These are phyloP conservation scores for Colletotrichum sp. DNA, from an alignment of 2,329 filamentous ascomycete genomes.

Conservation along the genomic window DNA sequence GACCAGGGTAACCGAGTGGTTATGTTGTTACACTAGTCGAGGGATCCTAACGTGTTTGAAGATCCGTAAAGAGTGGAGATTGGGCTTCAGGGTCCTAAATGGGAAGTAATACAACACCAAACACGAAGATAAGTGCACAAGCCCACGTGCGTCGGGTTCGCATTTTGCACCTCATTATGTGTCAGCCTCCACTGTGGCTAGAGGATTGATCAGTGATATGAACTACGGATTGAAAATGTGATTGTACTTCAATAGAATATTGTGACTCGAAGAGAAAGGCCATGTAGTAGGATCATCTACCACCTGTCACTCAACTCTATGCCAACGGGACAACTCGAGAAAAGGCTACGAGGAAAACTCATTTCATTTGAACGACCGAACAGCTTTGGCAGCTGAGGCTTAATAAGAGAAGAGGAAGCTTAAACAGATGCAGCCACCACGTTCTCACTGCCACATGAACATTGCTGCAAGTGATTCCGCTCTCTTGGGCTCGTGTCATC, in stretches of 20 bases:
- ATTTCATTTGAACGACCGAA: background rate
- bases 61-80: background rate
- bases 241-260: background rate
- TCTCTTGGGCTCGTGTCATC: background rate
- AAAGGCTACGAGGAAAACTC: background rate
- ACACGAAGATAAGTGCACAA: background rate
- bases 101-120: background rate
- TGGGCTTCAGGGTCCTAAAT: background rate
- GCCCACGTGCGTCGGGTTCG: background rate
- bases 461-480: background rate
- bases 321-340: background rate
- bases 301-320: background rate
- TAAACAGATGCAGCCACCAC: background rate
- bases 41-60: background rate
- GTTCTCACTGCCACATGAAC: rapidly evolving
- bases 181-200: background rate
- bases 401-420: background rate
- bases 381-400: background rate
- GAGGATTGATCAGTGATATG: background rate
- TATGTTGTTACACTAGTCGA: background rate
- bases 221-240: background rate
- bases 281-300: background rate
- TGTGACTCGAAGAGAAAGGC: background rate
- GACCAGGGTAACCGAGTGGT: background rate
- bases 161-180: background rate